Evolutionary conservation across 2,329 filamentous ascomycete genomes (phyloP).

Genomic region (Trichoderma gracile): DNA sequence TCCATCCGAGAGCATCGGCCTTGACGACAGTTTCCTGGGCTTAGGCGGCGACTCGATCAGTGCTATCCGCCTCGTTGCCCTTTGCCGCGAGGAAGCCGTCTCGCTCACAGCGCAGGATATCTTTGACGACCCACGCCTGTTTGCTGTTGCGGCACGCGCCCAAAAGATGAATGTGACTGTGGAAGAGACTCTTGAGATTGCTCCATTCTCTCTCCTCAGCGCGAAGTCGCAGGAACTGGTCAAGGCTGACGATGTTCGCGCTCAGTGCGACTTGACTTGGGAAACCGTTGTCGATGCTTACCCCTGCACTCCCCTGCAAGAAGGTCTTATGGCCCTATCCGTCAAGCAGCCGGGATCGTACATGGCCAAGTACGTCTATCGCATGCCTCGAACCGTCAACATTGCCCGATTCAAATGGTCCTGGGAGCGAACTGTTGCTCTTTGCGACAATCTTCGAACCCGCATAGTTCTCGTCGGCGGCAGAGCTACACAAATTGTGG

Average conservation of each 20-base stretch:
- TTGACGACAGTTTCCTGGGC: constrained; percentile 27
- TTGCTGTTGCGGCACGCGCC: constrained; percentile 8
- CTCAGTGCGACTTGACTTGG: neutral
- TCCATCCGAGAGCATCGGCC: constrained; percentile 23
- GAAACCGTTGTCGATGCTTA: constrained; percentile 38
- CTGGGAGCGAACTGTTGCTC: constrained; percentile 30
- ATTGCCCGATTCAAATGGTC: constrained; percentile 34
- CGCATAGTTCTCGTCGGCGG: constrained; percentile 24
- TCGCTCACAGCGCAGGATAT: constrained; percentile 25
- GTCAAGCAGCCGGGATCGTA: constrained; percentile 39
- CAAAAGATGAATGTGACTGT: neutral
- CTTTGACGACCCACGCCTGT: constrained; percentile 22
- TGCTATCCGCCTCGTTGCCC: constrained; percentile 25
- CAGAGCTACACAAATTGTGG: constrained; percentile 25
- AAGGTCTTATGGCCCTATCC: constrained; percentile 42
- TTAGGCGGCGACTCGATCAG: constrained; percentile 42
- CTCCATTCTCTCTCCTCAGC: constrained; percentile 11
- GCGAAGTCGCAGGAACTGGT: neutral
- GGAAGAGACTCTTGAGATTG: neutral
- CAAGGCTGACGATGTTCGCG: neutral
- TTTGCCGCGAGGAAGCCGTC: constrained; percentile 20
- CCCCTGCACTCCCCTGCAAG: constrained; percentile 44
- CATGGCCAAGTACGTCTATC: constrained; percentile 35
- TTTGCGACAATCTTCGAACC: constrained; percentile 26
- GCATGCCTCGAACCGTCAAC: constrained; percentile 29